phyloP scores from a whole-genome alignment of 352 stramenopile species.

The Phytophthora kernoviae region DNA sequence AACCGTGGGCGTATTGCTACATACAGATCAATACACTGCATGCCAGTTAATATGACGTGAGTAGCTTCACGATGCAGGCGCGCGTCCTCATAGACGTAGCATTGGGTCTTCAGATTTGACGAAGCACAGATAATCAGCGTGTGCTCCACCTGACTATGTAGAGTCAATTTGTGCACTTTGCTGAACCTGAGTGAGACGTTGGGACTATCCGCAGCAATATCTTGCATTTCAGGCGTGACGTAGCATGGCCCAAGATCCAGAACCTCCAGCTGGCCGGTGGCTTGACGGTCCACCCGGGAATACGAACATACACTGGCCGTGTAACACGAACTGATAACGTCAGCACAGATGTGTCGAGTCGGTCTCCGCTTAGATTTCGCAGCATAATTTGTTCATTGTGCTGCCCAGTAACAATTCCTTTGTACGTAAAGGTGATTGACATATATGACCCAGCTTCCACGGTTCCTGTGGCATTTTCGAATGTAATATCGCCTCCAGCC shows the following conservation, averaged over 20 bases:
- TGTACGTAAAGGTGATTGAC: slow-evolving; percentile 74
- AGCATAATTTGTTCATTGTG: slow-evolving; percentile 83
- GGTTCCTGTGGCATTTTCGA: slow-evolving; percentile 76
- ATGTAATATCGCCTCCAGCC: slow-evolving; percentile 65
- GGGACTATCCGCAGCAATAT: slow-evolving; percentile 73
- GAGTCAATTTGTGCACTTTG: slow-evolving; percentile 86
- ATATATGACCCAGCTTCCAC: slow-evolving; percentile 57
- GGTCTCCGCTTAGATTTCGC: slow-evolving; percentile 81
- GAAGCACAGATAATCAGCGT: slow-evolving; percentile 77
- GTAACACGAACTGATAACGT: slow-evolving; percentile 72
- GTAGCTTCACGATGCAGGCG: slow-evolving; percentile 74
- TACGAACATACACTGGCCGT: slow-evolving; percentile 82
- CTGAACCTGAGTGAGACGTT: slow-evolving; percentile 83
- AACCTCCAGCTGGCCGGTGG: slow-evolving; percentile 75
- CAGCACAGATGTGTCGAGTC: slow-evolving; percentile 72
- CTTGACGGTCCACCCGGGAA: slow-evolving; percentile 82
- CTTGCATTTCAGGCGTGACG: slow-evolving; percentile 85
- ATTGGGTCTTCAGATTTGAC: slow-evolving; percentile 90
- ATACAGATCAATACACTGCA: slow-evolving; percentile 73
- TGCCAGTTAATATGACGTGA: slow-evolving; percentile 72
- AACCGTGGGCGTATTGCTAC: slow-evolving; percentile 82
- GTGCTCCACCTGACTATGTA: slow-evolving; percentile 82
- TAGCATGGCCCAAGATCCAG: slow-evolving; percentile 84
- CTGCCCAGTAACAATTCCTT: slow-evolving; percentile 62
- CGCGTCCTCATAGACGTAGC: slow-evolving; percentile 86